These are phyloP conservation scores for Camellia sinensis DNA, from an alignment of 148 eudicot genomes.

Conservation along the genomic window DNA sequence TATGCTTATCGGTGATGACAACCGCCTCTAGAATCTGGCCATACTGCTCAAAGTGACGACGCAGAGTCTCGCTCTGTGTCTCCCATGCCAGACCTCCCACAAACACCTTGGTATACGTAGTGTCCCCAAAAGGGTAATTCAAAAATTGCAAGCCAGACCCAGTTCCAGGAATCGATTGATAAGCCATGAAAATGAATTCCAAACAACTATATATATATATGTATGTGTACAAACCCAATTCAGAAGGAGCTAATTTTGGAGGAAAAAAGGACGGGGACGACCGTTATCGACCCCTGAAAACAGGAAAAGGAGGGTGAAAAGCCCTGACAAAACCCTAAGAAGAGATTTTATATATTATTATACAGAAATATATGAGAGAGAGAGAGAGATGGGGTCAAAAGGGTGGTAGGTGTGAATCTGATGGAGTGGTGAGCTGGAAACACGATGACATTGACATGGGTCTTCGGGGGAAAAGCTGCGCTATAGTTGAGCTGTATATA, in stretches of 20 bases:
- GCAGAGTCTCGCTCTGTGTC: constrained; percentile 26
- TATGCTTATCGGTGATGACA: constrained; percentile 31
- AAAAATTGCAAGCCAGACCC: constrained; percentile 16
- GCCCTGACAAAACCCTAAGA: background rate
- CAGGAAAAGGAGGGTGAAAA: background rate
- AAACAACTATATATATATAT: background rate
- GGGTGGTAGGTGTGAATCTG: constrained; percentile 1
- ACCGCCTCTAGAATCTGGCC: constrained; percentile 39
- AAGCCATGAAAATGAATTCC: constrained; percentile 14
- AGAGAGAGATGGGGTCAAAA: background rate
- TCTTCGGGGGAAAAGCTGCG: background rate
- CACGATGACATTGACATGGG: background rate
- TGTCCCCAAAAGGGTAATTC: constrained; percentile 22
- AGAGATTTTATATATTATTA: background rate
- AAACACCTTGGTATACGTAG: constrained; percentile 33
- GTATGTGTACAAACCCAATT: background rate
- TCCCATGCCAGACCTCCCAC: constrained; percentile 37
- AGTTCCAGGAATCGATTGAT: constrained; percentile 14
- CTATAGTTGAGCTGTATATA: too few relatives aligned
- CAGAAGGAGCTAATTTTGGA: background rate
- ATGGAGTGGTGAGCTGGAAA: constrained; percentile 4
- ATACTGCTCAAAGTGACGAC: constrained; percentile 21
- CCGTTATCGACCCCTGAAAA: background rate
- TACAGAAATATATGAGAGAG: too few relatives aligned
- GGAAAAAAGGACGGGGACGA: background rate